A percentile compares a stretch with the other conserved stretches of the same genome.
Conservation (phyloP, 306 rosid genomes). For the Canavalia ensiformis region DNA sequence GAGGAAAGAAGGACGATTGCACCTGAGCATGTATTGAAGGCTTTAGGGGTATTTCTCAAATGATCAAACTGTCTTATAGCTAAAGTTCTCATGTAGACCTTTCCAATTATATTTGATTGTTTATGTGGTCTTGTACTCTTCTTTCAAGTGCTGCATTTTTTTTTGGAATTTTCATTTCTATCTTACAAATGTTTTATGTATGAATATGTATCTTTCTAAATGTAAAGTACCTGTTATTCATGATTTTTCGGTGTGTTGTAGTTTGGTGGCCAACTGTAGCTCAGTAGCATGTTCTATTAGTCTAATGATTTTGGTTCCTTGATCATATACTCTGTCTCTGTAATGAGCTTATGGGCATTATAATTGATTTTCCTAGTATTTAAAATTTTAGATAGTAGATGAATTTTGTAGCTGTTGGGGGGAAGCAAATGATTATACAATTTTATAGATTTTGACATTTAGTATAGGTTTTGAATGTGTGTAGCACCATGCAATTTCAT, state of each 20-base stretch:
- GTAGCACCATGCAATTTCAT: background rate
- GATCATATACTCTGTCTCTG: background rate
- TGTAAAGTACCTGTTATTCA: constrained; percentile 6
- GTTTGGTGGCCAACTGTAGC: background rate
- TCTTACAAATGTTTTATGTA: background rate
- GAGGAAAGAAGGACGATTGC: constrained; percentile 97
- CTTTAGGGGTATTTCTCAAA: constrained; percentile 70
- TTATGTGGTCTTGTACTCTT: background rate
- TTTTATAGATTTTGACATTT: background rate
- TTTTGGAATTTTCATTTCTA: background rate
- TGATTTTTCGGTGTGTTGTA: constrained; percentile 18
- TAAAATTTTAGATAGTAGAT: background rate
- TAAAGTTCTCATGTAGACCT: constrained; percentile 14
- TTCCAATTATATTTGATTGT: background rate
- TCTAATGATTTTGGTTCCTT: constrained; percentile 3
- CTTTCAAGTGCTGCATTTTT: background rate
- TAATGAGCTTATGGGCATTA: background rate
- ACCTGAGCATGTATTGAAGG: constrained; percentile 94
- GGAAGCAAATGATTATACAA: background rate
- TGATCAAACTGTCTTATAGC: background rate
- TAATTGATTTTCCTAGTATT: constrained; percentile 1
- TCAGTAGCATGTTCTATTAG: background rate
- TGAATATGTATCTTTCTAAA: background rate
- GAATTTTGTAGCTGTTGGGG: background rate
- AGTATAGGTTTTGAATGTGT: background rate